Conservation (phyloP, 805 yeast genomes). For the Candida arabinofermentans region DNA sequence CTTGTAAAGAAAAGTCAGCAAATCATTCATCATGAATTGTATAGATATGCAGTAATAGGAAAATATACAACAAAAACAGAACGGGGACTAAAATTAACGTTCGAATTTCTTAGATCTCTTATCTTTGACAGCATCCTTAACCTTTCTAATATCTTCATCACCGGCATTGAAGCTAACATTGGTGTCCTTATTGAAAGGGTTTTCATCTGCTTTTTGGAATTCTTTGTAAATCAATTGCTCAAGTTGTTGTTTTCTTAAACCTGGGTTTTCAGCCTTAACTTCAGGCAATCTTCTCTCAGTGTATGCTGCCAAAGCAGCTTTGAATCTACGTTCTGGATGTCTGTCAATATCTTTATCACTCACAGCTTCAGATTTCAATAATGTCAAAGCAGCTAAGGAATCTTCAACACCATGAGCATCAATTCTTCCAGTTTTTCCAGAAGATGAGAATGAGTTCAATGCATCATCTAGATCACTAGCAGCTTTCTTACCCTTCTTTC, state of each 20-base stretch:
- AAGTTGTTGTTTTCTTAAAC: slow-evolving; percentile 72
- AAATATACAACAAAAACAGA: background rate
- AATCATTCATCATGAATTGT: slow-evolving; percentile 2
- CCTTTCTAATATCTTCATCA: slow-evolving; percentile 44
- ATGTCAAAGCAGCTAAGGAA: slow-evolving; percentile 72
- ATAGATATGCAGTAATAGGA: background rate
- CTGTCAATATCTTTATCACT: slow-evolving; percentile 64
- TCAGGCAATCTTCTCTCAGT: slow-evolving; percentile 73
- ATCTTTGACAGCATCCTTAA: slow-evolving; percentile 26
- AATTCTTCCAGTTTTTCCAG: slow-evolving; percentile 39
- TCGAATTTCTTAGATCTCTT: slow-evolving; percentile 31
- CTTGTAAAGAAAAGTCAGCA: background rate
- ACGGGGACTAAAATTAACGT: slow-evolving; percentile 14
- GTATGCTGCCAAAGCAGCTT: slow-evolving; percentile 70
- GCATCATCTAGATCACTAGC: slow-evolving; percentile 62
- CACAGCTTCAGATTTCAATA: slow-evolving; percentile 57
- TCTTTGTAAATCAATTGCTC: slow-evolving; percentile 74
- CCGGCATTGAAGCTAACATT: slow-evolving; percentile 61
- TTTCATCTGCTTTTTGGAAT: slow-evolving; percentile 74
- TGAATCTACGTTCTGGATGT: slow-evolving; percentile 86
- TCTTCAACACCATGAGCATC: slow-evolving; percentile 73
- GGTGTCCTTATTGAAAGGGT: slow-evolving; percentile 80
- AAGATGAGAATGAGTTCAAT: slow-evolving; percentile 43
- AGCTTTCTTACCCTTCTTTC: slow-evolving; percentile 45
- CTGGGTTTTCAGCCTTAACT: slow-evolving; percentile 70